Conservation (phyloP, 2,329 filamentous ascomycete genomes). For the Aspergillus flavus region DNA sequence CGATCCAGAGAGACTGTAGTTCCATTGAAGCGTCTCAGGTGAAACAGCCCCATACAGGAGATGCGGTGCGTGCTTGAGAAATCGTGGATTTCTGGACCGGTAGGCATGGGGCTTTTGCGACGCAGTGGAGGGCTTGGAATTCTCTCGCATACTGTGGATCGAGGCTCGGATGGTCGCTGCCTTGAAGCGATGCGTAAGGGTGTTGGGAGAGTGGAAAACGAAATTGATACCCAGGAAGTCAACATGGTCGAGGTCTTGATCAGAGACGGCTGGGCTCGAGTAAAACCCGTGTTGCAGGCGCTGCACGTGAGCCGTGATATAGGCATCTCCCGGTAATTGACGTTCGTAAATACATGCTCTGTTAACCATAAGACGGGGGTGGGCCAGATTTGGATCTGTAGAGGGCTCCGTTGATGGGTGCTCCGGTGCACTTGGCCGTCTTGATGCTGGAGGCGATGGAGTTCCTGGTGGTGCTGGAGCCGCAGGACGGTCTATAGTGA, state of each 20-base stretch:
- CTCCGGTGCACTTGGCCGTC: neutral
- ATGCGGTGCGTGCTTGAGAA: conserved; percentile 55
- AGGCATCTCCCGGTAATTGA: conserved; percentile 50
- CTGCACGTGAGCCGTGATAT: conserved; percentile 53
- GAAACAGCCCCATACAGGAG: conserved; percentile 52
- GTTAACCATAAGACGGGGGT: conserved; percentile 41
- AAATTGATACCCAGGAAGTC: conserved; percentile 55
- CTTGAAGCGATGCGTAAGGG: conserved; percentile 49
- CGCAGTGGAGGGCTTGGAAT: neutral
- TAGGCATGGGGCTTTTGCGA: conserved; percentile 1
- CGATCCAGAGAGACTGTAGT: conserved; percentile 50
- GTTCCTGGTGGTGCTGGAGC: conserved; percentile 3
- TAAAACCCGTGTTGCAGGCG: conserved; percentile 55
- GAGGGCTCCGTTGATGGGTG: conserved; percentile 2
- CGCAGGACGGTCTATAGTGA: conserved; percentile 12
- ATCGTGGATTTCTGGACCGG: conserved; percentile 39
- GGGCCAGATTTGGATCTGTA: conserved; percentile 40
- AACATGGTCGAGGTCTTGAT: conserved; percentile 45
- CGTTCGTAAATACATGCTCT: conserved; percentile 53
- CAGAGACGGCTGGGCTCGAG: conserved; percentile 46
- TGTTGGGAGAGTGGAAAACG: conserved; percentile 52
- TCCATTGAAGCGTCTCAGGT: conserved; percentile 53
- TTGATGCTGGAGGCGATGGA: conserved; percentile 1
- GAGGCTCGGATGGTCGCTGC: conserved; percentile 49
- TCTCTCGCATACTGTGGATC: conserved; percentile 17